Conservation (phyloP, 106 monocot genomes). For the Gastrodia elata region DNA sequence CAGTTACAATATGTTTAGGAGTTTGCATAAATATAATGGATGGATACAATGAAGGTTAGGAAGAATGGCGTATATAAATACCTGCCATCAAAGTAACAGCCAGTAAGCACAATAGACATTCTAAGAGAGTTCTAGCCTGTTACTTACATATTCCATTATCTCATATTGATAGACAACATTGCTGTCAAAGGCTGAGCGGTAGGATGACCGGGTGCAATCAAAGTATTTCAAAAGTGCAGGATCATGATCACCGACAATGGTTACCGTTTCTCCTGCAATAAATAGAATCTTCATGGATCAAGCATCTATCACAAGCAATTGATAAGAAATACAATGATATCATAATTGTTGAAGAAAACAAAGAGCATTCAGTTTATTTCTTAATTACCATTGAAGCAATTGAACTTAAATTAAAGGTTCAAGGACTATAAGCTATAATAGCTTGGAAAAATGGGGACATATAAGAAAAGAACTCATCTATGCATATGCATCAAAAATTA, state of each 20-base stretch:
- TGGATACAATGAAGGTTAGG: neutral
- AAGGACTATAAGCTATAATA: neutral
- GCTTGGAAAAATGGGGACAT: neutral
- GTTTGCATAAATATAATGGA: neutral
- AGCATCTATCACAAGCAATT: neutral
- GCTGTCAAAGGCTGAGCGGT: conserved; percentile 71
- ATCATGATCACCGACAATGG: conserved; percentile 86
- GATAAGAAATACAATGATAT: neutral
- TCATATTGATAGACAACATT: conserved; percentile 98
- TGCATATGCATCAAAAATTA: neutral
- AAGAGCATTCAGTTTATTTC: neutral
- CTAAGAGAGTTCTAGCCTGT: neutral
- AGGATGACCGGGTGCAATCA: conserved; percentile 80
- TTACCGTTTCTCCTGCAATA: conserved; percentile 78
- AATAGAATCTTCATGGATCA: neutral
- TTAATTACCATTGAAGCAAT: neutral
- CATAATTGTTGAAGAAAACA: neutral
- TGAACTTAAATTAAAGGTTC: neutral
- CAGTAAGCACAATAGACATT: neutral
- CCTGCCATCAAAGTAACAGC: neutral
- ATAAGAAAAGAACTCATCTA: neutral
- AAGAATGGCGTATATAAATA: neutral
- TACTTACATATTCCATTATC: conserved; percentile 91
- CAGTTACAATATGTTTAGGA: neutral
- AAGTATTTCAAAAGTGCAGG: conserved; percentile 80